Percentiles rank a stretch among this genome's conserved stretches.
phyloP scores from a whole-genome alignment of 2,329 filamentous ascomycete species.

The Pseudogymnoascus destructans region DNA sequence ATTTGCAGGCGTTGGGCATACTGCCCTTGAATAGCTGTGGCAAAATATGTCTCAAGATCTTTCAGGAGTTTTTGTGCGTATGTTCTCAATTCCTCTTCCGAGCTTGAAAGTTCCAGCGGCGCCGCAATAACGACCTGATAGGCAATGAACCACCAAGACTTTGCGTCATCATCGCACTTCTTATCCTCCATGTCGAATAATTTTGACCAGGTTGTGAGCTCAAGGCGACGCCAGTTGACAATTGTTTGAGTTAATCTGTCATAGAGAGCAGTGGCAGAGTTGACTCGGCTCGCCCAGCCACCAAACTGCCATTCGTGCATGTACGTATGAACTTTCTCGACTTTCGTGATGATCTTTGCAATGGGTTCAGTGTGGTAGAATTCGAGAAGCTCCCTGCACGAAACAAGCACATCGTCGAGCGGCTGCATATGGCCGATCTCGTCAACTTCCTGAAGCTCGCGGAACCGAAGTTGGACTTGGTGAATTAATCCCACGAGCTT shows the following conservation, averaged over 20 bases:
- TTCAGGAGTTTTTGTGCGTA: slow-evolving; percentile 60
- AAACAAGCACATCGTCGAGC: slow-evolving; percentile 62
- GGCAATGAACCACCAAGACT: slow-evolving; percentile 91
- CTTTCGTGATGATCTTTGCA: slow-evolving; percentile 69
- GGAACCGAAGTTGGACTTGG: slow-evolving; percentile 59
- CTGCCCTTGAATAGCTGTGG: slow-evolving; percentile 67
- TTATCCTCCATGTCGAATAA: slow-evolving; percentile 73
- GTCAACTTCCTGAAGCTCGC: slow-evolving; percentile 51
- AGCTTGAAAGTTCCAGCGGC: slow-evolving; percentile 51
- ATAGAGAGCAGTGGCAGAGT: slow-evolving; percentile 56
- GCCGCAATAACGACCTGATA: slow-evolving; percentile 79
- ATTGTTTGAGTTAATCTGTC: slow-evolving; percentile 69
- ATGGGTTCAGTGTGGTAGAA: slow-evolving; percentile 72
- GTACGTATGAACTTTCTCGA: slow-evolving; percentile 74
- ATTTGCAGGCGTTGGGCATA: slow-evolving; percentile 60
- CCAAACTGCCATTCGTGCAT: slow-evolving; percentile 88
- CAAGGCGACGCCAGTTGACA: slow-evolving; percentile 79
- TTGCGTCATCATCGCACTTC: slow-evolving; percentile 64
- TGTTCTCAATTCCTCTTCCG: slow-evolving; percentile 42
- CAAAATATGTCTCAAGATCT: slow-evolving; percentile 68
- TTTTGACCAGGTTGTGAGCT: slow-evolving; percentile 82
- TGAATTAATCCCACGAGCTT: slow-evolving; percentile 58
- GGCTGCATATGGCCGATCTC: slow-evolving; percentile 62
- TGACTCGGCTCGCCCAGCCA: slow-evolving; percentile 70
- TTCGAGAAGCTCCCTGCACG: slow-evolving; percentile 61